Conservation (phyloP, 2,329 filamentous ascomycete species). For the Microcyclospora tardicrescens region DNA sequence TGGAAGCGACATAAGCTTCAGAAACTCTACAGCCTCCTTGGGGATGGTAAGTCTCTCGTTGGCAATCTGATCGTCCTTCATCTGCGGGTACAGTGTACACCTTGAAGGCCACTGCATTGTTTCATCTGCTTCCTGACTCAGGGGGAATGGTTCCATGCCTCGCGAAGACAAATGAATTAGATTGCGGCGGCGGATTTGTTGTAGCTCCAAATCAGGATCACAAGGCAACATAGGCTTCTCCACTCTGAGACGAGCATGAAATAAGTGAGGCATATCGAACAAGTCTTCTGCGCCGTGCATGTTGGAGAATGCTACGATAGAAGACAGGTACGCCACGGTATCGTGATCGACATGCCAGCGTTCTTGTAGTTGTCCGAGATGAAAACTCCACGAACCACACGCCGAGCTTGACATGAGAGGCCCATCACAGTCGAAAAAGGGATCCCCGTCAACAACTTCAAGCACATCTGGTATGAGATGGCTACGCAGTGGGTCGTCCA, state of each 20-base stretch:
- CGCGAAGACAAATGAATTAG: slow-evolving; percentile 5
- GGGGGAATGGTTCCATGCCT: slow-evolving; percentile 18
- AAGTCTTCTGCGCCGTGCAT: not conserved
- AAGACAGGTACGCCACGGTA: slow-evolving; percentile 12
- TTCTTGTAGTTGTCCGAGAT: slow-evolving; percentile 3
- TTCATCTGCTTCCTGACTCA: slow-evolving; percentile 31
- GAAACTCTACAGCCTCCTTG: slow-evolving; percentile 21
- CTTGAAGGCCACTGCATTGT: slow-evolving; percentile 28
- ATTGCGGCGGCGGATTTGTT: slow-evolving; percentile 22
- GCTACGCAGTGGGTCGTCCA: not conserved
- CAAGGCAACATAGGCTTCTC: slow-evolving; percentile 35
- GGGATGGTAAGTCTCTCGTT: slow-evolving; percentile 28
- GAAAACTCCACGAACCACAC: no score
- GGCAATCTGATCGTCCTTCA: slow-evolving; percentile 6
- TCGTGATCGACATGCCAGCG: slow-evolving; percentile 19
- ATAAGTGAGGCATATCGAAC: no score
- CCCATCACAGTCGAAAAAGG: not conserved
- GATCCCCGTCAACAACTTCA: not conserved
- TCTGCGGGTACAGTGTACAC: slow-evolving; percentile 4
- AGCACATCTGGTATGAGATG: not conserved
- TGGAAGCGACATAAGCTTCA: slow-evolving; percentile 20
- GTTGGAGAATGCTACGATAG: slow-evolving; percentile 5
- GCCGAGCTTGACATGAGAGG: not conserved
- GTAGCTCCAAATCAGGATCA: slow-evolving; percentile 34
- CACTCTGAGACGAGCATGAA: slow-evolving; percentile 21